phyloP scores from a whole-genome alignment of 208 protist genomes.

The Wallacemonas rigidus region DNA sequence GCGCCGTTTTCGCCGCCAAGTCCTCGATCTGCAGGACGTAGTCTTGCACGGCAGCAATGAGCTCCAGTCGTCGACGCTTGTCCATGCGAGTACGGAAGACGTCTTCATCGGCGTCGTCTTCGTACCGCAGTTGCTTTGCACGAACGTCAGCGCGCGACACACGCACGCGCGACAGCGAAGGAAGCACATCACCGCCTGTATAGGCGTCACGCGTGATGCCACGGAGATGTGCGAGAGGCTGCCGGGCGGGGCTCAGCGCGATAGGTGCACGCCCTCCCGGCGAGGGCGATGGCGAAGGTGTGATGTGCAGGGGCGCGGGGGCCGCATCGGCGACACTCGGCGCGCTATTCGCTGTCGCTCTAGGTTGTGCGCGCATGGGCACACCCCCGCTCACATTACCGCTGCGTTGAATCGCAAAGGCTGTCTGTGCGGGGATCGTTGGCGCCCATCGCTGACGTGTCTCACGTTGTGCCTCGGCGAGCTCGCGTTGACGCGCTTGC shows the following conservation, averaged over 20 bases:
- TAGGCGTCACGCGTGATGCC: conserved; percentile 49
- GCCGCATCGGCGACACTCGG: background rate
- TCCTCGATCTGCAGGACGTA: background rate
- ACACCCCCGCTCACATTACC: background rate
- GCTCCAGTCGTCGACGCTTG: conserved; percentile 62
- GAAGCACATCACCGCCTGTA: conserved; percentile 60
- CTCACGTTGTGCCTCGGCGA: background rate
- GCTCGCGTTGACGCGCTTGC: background rate
- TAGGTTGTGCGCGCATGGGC: background rate
- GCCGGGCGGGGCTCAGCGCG: background rate
- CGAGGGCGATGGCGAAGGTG: background rate
- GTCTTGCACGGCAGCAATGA: conserved; percentile 31
- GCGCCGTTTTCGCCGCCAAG: conserved; percentile 11
- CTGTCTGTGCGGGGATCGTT: background rate
- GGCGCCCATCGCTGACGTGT: background rate
- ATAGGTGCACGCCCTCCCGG: too few relatives aligned
- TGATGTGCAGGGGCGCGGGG: background rate
- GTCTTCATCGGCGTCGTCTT: conserved; percentile 58
- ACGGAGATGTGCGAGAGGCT: conserved; percentile 1
- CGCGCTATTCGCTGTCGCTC: too few relatives aligned
- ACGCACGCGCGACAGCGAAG: conserved; percentile 62
- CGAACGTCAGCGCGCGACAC: conserved; percentile 61
- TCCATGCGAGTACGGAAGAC: conserved; percentile 38
- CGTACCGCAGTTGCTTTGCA: conserved; percentile 58
- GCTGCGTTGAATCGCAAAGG: background rate